Conservation (phyloP, 441 rosid species). For the Rhodomyrtus psidioides region DNA sequence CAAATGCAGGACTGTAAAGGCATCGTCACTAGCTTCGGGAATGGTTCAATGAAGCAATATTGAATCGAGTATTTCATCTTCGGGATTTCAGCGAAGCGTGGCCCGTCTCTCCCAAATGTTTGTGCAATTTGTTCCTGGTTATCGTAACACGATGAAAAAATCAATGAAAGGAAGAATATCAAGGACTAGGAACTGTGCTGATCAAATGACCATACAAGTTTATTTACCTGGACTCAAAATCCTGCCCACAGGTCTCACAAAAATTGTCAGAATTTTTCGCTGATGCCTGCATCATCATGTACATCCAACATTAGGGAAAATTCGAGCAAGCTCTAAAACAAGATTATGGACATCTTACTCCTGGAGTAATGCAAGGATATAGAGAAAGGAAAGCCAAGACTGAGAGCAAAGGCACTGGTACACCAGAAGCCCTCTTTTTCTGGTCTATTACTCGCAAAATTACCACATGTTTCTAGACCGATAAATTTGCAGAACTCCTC, state of each 20-base stretch:
- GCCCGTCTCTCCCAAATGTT: constrained; percentile 74
- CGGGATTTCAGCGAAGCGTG: constrained; percentile 57
- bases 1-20: neutral
- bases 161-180: neutral
- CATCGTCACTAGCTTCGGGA: neutral
- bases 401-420: no score
- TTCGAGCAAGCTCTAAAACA: neutral
- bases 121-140: constrained; percentile 65
- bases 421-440: neutral
- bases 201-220: neutral
- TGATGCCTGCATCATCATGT: constrained; percentile 37
- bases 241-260: constrained; percentile 83
- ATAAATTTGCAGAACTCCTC: neutral
- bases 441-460: neutral
- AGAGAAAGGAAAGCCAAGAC: neutral
- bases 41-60: neutral
- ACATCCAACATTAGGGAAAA: neutral
- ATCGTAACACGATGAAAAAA: neutral
- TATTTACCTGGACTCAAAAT: constrained; percentile 75
- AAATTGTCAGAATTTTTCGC: constrained; percentile 41
- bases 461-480: neutral
- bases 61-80: constrained; percentile 5
- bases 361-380: neutral
- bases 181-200: neutral
- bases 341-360: neutral